These are phyloP conservation scores for Kokia cookei DNA, from an alignment of 441 rosid genomes.

Conservation along the genomic window DNA sequence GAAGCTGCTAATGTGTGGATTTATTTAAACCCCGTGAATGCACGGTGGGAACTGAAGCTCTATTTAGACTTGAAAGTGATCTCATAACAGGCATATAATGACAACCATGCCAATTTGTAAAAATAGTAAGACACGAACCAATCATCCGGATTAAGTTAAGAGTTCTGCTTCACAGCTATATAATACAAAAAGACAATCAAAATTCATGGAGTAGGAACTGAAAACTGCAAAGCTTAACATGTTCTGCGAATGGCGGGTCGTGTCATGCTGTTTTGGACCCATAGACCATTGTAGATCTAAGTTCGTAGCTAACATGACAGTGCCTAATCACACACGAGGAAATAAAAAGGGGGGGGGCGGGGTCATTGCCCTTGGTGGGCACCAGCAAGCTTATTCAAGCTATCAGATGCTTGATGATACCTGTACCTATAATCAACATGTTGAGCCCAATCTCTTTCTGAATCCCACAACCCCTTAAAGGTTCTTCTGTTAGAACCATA, in stretches of 20 bases:
- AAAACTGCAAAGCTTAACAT: background rate
- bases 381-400: slow-evolving; percentile 25
- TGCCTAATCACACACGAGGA: slow-evolving; percentile 5
- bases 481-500: slow-evolving; percentile 29
- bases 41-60: background rate
- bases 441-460: slow-evolving; percentile 35
- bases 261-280: background rate
- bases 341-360: background rate
- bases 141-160: no score
- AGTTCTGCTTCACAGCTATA: no score
- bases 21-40: slow-evolving; percentile 4
- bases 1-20: background rate
- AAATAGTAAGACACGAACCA: no score
- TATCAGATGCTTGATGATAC: slow-evolving; percentile 23
- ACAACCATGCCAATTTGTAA: background rate
- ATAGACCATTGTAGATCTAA: background rate
- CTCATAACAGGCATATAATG: background rate
- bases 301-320: background rate
- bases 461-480: slow-evolving; percentile 36
- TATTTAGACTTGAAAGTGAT: background rate
- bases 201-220: background rate
- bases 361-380: slow-evolving; percentile 29
- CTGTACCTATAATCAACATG: slow-evolving; percentile 24
- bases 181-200: no score
- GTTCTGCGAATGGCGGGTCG: background rate